Evolutionary conservation across 495 filamentous ascomycete genomes (phyloP).

Genomic region (Wilcoxina mikolae): DNA sequence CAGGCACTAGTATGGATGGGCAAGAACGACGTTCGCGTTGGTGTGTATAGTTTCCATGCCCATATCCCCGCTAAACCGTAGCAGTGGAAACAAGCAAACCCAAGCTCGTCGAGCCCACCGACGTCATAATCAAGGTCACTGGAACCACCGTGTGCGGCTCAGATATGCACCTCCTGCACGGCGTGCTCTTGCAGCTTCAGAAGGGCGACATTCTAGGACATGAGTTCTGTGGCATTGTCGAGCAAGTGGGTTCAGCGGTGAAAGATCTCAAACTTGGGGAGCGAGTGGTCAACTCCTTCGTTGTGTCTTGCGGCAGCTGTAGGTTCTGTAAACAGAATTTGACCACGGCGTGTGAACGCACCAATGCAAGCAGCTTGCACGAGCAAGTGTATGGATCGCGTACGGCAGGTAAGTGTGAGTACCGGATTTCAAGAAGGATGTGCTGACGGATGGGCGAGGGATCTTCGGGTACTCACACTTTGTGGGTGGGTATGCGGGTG

Average conservation of each 20-base stretch:
- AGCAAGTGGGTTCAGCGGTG: slow-evolving; percentile 28
- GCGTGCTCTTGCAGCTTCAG: slow-evolving; percentile 19
- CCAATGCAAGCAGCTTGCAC: slow-evolving; percentile 42
- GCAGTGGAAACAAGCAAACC: slow-evolving; percentile 53
- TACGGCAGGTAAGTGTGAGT: too few relatives aligned
- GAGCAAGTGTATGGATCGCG: slow-evolving; percentile 44
- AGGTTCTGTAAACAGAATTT: slow-evolving; percentile 45
- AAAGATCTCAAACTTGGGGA: slow-evolving; percentile 27
- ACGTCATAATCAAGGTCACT: slow-evolving; percentile 73
- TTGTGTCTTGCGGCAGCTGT: slow-evolving; percentile 38
- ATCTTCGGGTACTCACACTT: slow-evolving; percentile 61
- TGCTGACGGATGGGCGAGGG: too few relatives aligned
- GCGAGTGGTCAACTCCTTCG: slow-evolving; percentile 25
- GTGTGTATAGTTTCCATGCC: slow-evolving; percentile 25
- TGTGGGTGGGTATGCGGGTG: slow-evolving; percentile 53
- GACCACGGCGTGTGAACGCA: slow-evolving; percentile 45
- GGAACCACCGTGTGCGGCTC: slow-evolving; percentile 73
- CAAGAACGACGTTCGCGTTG: slow-evolving; percentile 47
- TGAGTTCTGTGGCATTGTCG: slow-evolving; percentile 34
- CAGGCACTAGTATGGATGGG: slow-evolving; percentile 57
- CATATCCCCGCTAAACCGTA: not conserved
- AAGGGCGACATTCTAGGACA: slow-evolving; percentile 34
- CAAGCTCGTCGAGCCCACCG: slow-evolving; percentile 50
- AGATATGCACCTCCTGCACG: slow-evolving; percentile 68
- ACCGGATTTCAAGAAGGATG: too few relatives aligned